These are phyloP conservation scores for Solanum gandarillasii DNA, from an alignment of 257 asterid genomes.

Conservation along the genomic window DNA sequence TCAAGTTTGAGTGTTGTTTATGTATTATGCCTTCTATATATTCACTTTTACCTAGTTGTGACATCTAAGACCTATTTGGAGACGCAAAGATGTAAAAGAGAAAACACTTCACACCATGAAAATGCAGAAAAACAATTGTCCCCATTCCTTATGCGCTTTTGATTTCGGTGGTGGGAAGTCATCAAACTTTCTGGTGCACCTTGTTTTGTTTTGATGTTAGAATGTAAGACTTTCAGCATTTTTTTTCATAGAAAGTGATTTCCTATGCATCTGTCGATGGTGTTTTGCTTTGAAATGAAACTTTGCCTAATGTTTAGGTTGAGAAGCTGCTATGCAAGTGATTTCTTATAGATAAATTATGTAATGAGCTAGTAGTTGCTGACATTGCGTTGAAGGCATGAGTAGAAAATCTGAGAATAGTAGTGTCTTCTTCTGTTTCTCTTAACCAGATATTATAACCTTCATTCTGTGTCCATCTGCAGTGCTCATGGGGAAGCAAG, in stretches of 20 bases:
- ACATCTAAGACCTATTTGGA: no score
- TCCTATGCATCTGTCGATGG: no score
- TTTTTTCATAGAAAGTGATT: no score
- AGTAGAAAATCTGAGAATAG: no score
- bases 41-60: no score
- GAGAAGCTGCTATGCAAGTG: neutral
- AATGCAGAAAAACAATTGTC: neutral
- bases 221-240: no score
- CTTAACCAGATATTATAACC: neutral
- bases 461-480: neutral
- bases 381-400: neutral
- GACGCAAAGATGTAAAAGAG: no score
- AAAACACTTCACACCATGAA: neutral
- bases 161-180: neutral
- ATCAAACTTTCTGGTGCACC: neutral
- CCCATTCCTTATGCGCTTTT: neutral
- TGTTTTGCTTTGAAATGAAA: no score
- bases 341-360: neutral
- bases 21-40: no score
- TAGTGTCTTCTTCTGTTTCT: neutral
- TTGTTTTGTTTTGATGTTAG: neutral
- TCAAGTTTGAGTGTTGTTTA: no score
- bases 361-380: neutral
- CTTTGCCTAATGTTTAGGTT: no score
- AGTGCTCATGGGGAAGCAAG: slow-evolving; percentile 94